These are phyloP conservation scores for Melampsora americana DNA, from an alignment of 1,284 basidiomycete genomes.

Conservation along the genomic window DNA sequence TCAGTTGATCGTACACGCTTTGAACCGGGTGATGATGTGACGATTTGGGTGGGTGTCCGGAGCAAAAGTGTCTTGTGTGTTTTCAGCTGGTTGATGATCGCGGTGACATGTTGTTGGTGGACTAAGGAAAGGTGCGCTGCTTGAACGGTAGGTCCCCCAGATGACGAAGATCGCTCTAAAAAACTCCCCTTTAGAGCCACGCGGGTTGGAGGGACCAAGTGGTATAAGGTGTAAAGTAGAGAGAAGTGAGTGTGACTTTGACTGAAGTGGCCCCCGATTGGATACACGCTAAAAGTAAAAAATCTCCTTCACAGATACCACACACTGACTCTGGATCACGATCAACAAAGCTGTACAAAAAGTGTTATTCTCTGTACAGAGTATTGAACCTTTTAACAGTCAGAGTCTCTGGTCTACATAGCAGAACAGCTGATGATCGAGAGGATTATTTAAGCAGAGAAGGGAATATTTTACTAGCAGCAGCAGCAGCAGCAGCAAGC, in stretches of 20 bases:
- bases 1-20: too few species aligned
- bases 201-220: constrained; percentile 2
- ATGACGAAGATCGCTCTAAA: constrained; percentile 7
- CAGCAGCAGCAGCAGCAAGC: too few species aligned
- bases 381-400: background rate
- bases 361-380: too few species aligned
- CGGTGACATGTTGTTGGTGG: background rate
- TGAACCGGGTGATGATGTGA: too few species aligned
- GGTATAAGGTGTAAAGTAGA: too few species aligned
- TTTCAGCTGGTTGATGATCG: background rate
- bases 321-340: constrained; percentile 3
- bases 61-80: background rate
- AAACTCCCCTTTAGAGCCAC: constrained; percentile 8
- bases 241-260: too few species aligned
- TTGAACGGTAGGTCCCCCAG: constrained; percentile 6
- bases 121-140: background rate
- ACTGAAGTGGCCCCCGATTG: background rate
- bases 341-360: background rate
- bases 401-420: background rate
- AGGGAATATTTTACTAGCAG: too few species aligned
- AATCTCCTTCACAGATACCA: background rate
- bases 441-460: too few species aligned
- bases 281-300: background rate
- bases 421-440: too few species aligned
- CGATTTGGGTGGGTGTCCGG: too few species aligned